Evolutionary conservation across 768 basidiomycete genomes (phyloP), one percentile per base, ranked within the genome.

Genomic region (Kwoniella dejecticola): DNA sequence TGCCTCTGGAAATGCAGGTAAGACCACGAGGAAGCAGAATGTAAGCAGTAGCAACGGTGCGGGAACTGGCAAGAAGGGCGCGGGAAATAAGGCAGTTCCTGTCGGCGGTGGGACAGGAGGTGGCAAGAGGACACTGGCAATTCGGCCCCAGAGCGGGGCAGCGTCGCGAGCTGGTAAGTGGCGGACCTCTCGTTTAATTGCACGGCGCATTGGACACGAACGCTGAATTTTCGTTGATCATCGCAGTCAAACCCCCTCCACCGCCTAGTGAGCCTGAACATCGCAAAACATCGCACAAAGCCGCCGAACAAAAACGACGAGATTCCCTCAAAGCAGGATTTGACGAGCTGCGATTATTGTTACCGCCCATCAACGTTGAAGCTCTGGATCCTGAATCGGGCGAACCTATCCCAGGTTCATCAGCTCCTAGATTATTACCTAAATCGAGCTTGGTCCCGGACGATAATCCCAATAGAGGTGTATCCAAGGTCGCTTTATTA

Each of bases 281-380:
- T n/a, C 74, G 79, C 11, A 75, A 74, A 53, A 77, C 80, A 15
- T 80, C 80, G 1, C 81, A 99, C 80, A 98, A 97, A 80, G 90
- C 88, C 12, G 96, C 96, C 4, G 96, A 99, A 79, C 96, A 99
- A 78, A 93, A 94, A 76, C 88, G 96, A 45, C 87, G 96, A 8
- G 95, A 99, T 79, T 93, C 91, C 44, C 85, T 98, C 62, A 99
- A 98, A 81, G 87, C 89, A 15, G 91, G 93, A 3, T 98, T 82
- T 63, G 81, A 82, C 63, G 81, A 81, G 48, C 70, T 82, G 13
- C 77, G 81, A 15, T 77, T 82, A 17, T 82, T 98, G 15, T 83
- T 99, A 0, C 96, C 96, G 0, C 90, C 91, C 6, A 90, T 96
- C 69, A 88, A 91, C 10, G 74, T 78, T 54, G 79, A 80, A 60